phyloP scores from a whole-genome alignment of 345 rosid species.

The Populus tremula region DNA sequence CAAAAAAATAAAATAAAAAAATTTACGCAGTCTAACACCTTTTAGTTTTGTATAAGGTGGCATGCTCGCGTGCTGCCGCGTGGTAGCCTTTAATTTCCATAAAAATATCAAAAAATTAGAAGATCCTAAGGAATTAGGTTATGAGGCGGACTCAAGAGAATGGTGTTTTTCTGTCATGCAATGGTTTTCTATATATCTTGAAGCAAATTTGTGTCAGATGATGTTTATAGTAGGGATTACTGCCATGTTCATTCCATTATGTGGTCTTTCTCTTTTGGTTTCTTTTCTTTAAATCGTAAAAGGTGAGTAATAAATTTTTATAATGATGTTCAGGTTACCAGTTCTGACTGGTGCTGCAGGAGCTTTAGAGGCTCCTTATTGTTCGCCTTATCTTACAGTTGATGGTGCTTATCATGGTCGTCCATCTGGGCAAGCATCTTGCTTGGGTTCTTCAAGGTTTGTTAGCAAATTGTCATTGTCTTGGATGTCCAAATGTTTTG shows the following conservation, averaged over 20 bases:
- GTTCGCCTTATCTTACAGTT: constrained; percentile 67
- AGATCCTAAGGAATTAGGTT: too few relatives aligned
- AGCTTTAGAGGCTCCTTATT: constrained; percentile 68
- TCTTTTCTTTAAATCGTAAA: background rate
- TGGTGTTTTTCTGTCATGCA: background rate
- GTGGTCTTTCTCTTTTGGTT: background rate
- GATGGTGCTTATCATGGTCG: constrained; percentile 71
- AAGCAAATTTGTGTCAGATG: background rate
- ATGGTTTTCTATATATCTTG: background rate
- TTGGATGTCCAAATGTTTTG: background rate
- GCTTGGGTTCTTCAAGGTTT: constrained; percentile 62
- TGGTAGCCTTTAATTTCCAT: too few relatives aligned
- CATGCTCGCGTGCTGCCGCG: too few relatives aligned
- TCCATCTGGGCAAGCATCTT: constrained; percentile 53
- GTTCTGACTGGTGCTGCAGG: constrained; percentile 80
- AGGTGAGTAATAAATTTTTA: background rate
- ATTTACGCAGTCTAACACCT: too few relatives aligned
- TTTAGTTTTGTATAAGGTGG: too few relatives aligned
- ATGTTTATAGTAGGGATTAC: background rate
- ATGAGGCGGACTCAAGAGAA: too few relatives aligned
- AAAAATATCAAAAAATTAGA: too few relatives aligned
- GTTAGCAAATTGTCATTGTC: background rate
- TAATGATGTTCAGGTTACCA: constrained; percentile 64
- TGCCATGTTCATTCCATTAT: background rate
- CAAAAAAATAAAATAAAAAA: too few relatives aligned